Base-by-base conservation (phyloP, 208 protist species). In the Acanthamoeba royreba region DNA sequence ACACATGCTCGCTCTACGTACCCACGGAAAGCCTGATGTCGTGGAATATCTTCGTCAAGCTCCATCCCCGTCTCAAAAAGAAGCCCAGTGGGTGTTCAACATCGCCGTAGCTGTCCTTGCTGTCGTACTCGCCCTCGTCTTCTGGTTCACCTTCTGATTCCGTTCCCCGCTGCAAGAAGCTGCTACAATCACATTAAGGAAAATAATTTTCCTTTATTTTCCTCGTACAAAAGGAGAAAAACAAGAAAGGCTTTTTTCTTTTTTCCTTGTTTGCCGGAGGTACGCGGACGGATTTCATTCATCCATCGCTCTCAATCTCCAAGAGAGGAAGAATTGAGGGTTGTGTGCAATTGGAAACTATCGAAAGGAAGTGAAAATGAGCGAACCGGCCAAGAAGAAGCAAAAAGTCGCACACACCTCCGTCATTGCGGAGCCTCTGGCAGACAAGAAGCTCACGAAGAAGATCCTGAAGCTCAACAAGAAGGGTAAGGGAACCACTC, bases 381-480 rank as follows among this genome's bases (percentile, higher is more conserved):
- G 47, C 28, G 47, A 87, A 46, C 46, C 77, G 13, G 55, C 43
- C 52, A 69, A 91, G 52, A 69, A 61, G 85, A 49, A 69, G 35
- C 38, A 91, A 49, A 91, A 61, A 53, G 33, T 28, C 2, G 35
- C 47, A 13, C 46, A 91, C 85, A 91, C 53, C 47, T 35, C 47
- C 79, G 81, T 58, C 28, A 98, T 98, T 66, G 95, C 97, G 1
- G 74, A 94, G 9, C 97, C 97, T 15, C 88, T 97, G 61, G 96
- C 96, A 17, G 47, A 31, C 63, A 95, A 96, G 58, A 96, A 97
- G 92, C 92, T 98, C 28, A 93, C 93, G 35, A 97, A 97, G 93
- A 95, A 86, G 47, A 25, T 95, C 22, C 87, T 96, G 33, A 97
- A 96, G 92, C 43, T 91, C 40, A 72, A 94, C 58, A 96, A 97